phyloP scores from a whole-genome alignment of 768 basidiomycete species.

The Mycena crocata region DNA sequence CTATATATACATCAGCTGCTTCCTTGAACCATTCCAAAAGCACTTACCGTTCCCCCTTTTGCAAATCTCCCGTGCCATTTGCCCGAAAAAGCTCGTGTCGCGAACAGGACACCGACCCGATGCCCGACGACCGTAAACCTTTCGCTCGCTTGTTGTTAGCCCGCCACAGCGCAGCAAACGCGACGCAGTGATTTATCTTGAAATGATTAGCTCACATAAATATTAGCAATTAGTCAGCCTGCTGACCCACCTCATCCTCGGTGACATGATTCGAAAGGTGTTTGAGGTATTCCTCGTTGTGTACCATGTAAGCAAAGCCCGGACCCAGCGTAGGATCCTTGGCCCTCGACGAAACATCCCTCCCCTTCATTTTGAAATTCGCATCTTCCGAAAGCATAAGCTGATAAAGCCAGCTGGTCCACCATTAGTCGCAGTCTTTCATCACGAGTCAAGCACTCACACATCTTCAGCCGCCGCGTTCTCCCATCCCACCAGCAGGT shows the following conservation, averaged over 20 bases:
- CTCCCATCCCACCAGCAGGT: slow-evolving; percentile 7
- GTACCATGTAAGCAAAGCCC: slow-evolving; percentile 32
- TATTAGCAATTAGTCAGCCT: too few relatives aligned
- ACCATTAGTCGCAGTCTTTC: background rate
- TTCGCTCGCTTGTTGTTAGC: background rate
- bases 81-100: background rate
- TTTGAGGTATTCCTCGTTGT: slow-evolving; percentile 11
- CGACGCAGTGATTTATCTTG: too few relatives aligned
- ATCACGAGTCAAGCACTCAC: background rate
- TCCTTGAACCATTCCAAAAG: too few relatives aligned
- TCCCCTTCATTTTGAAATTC: slow-evolving; percentile 34
- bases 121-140: background rate
- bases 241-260: slow-evolving; percentile 14
- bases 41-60: background rate
- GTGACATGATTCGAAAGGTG: background rate
- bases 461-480: background rate
- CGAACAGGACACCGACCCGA: background rate
- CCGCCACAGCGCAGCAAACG: background rate
- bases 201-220: too few relatives aligned
- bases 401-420: slow-evolving; percentile 20
- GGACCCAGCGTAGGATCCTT: slow-evolving; percentile 28
- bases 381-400: slow-evolving; percentile 28
- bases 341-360: slow-evolving; percentile 11
- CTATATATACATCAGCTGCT: too few relatives aligned
- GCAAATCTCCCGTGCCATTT: background rate